Base-by-base conservation (phyloP, 768 basidiomycete genomes). In the Leucocoprinus leucothites region DNA sequence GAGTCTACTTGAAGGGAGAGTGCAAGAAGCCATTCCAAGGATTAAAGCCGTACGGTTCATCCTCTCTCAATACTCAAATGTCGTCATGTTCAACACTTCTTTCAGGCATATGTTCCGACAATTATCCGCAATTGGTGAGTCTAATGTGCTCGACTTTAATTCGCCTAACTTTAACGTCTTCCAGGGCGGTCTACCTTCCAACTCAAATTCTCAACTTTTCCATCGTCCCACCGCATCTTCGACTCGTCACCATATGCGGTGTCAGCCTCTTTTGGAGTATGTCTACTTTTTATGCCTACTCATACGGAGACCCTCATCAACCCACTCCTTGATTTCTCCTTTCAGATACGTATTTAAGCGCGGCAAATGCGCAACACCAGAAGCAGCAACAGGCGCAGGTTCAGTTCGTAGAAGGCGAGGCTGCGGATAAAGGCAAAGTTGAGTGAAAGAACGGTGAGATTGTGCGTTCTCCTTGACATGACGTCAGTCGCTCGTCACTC, bases 211-310 rank as follows among this genome's bases (percentile, higher is more conserved):
- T 91, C 73, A 94, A 94, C 69, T 94, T 93, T 63, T 72, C 82
- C 8, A 19, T 93, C 28, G 80, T 91, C 1, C 91, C 91, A 1
- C 84, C 80, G 3, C 91, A 93, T 61, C 69, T 91, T 34, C 83
- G 91, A 35, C 85, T 93, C 51, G 77, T 87, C 18, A 74, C 86
- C 18, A 82, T 94, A 21, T 80, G 89, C 62, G 79, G 87, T 9
- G 88, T 92, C 49, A 86, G 86, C 63, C 76, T 91, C 57, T 87
- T 88, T 72, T 90, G 88, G 89, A 91, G 89, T 91, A 65, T 44
- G 87, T 56, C 50, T n/a, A 28, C 9, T 58, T 48, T 48, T 42
- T 9, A 1, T n/a, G 51, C 9, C 47, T 16, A 2, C 21, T 35
- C 46, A 24, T 13, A 11, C 24, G 9, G n/a, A n/a, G n/a, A n/a